phyloP scores from a whole-genome alignment of 2,329 filamentous ascomycete genomes.

The Fusarium stilboides region DNA sequence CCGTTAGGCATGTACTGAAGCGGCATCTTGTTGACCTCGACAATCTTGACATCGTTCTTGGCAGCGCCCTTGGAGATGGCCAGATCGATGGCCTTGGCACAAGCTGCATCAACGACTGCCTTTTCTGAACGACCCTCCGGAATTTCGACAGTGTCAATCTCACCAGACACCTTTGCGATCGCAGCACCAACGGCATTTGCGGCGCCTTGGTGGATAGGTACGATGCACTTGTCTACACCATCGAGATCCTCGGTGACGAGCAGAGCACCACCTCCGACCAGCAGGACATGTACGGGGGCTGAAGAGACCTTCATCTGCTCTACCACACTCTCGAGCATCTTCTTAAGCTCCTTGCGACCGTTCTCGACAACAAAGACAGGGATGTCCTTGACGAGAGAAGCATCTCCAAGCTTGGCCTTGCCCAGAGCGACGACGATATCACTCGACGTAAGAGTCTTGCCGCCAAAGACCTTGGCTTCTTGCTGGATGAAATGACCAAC shows the following conservation, averaged over 20 bases:
- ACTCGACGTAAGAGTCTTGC: conserved; percentile 66
- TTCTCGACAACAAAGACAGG: conserved; percentile 39
- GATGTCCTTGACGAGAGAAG: conserved; percentile 48
- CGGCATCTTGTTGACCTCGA: conserved; percentile 62
- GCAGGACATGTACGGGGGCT: conserved; percentile 65
- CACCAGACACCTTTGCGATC: conserved; percentile 68
- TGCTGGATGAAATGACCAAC: conserved; percentile 67
- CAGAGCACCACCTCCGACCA: conserved; percentile 72
- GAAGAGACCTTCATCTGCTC: conserved; percentile 71
- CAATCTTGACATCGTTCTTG: conserved; percentile 58
- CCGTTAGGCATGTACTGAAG: conserved; percentile 56
- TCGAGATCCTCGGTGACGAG: conserved; percentile 64
- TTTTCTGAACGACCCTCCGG: conserved; percentile 57
- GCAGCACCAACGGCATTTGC: conserved; percentile 75
- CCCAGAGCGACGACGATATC: conserved; percentile 64
- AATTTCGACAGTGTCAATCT: conserved; percentile 67
- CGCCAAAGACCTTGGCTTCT: conserved; percentile 68
- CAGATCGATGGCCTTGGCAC: conserved; percentile 53
- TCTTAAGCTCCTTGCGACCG: conserved; percentile 57
- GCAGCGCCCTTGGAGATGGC: conserved; percentile 53
- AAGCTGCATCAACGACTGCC: conserved; percentile 58
- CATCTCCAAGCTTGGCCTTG: conserved; percentile 52
- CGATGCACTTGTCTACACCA: conserved; percentile 66
- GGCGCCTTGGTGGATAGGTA: conserved; percentile 67
- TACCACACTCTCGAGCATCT: conserved; percentile 65